phyloP scores from a whole-genome alignment of 345 rosid species.

The Melaleuca alternifolia region DNA sequence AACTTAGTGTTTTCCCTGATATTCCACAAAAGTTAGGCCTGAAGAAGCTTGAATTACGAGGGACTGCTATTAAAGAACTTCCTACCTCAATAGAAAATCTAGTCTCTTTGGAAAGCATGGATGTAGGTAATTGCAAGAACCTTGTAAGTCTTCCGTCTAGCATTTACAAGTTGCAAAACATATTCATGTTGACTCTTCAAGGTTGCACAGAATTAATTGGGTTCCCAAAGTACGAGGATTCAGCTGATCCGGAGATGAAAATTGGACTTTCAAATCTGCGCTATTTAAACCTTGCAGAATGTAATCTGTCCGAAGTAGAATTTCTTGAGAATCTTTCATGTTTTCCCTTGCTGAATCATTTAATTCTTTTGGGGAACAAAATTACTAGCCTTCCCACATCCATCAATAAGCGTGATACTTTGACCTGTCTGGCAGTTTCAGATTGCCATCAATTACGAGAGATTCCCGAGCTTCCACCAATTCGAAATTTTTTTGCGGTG shows the following conservation, averaged over 20 bases:
- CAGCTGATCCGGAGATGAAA: neutral
- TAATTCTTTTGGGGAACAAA: rapidly evolving
- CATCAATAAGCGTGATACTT: neutral
- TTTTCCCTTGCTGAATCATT: rapidly evolving
- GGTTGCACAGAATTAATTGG: neutral
- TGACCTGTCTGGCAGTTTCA: rapidly evolving
- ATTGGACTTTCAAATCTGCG: neutral
- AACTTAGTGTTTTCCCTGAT: neutral
- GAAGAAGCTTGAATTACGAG: rapidly evolving
- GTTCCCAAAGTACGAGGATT: neutral
- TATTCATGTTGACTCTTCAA: rapidly evolving
- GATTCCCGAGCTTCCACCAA: neutral
- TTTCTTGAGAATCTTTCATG: neutral
- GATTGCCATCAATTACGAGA: neutral
- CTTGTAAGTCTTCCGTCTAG: neutral
- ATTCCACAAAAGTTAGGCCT: neutral
- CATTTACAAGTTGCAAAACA: neutral
- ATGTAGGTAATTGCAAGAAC: rapidly evolving
- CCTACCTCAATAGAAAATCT: neutral
- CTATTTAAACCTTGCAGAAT: rapidly evolving
- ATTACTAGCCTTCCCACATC: neutral
- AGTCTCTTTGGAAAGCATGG: neutral
- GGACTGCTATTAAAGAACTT: neutral
- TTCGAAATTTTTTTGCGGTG: rapidly evolving
- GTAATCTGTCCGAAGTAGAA: neutral